Conservation (phyloP, 345 rosid species). For the Salix suchowensis region DNA sequence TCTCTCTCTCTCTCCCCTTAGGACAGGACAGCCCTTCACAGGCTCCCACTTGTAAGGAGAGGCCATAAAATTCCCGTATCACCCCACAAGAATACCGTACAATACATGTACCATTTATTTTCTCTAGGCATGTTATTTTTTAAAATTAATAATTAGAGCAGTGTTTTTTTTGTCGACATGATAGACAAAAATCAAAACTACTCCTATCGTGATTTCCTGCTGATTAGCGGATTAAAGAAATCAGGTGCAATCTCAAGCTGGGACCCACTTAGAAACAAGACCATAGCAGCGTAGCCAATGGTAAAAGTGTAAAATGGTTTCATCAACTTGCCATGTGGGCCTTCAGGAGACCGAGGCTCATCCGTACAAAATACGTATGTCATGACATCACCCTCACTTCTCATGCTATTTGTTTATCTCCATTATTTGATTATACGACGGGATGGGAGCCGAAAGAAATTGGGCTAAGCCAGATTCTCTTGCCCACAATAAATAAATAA, state of each 20-base stretch:
- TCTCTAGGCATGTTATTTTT: no score
- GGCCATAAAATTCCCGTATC: slow-evolving; percentile 11
- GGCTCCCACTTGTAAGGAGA: slow-evolving; percentile 36
- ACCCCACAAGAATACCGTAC: slow-evolving; percentile 15
- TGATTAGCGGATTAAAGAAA: not conserved
- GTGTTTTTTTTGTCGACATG: no score
- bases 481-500: not conserved
- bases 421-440: no score
- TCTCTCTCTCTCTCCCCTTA: not conserved
- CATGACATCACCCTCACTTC: not conserved
- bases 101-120: not conserved
- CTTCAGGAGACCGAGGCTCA: slow-evolving; percentile 7
- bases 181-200: not conserved
- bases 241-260: not conserved
- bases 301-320: not conserved
- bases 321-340: slow-evolving; percentile 22
- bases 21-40: not conserved
- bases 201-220: not conserved
- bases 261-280: slow-evolving; percentile 7
- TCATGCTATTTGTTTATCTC: not conserved
- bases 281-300: not conserved
- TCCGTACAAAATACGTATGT: slow-evolving; percentile 28
- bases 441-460: not conserved
- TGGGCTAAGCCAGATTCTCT: not conserved
- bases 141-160: no score